Evolutionary conservation across 1,284 basidiomycete genomes (phyloP).

Genomic region (Mycena sp.): DNA sequence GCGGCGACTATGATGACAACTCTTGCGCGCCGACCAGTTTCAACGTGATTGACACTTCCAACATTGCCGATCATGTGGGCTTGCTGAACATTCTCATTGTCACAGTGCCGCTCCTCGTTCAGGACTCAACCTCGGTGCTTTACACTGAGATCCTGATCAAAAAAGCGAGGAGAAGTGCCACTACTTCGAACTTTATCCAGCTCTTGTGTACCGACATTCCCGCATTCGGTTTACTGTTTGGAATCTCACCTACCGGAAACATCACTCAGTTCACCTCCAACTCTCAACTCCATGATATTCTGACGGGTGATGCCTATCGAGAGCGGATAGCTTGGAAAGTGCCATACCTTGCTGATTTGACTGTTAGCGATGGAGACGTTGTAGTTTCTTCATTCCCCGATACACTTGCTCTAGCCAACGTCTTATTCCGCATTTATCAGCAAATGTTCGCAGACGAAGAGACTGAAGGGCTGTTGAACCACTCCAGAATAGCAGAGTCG

Average conservation of each 20-base stretch:
- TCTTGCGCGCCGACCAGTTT: conserved; percentile 49
- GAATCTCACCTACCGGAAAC: conserved; percentile 49
- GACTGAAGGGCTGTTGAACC: not conserved
- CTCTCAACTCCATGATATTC: conserved; percentile 51
- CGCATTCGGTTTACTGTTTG: conserved; percentile 49
- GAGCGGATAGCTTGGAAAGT: conserved; percentile 53
- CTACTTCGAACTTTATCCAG: conserved; percentile 37
- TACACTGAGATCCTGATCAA: conserved; percentile 54
- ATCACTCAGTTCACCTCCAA: conserved; percentile 51
- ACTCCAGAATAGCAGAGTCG: not conserved
- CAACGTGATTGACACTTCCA: conserved; percentile 60
- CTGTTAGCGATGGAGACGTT: conserved; percentile 28
- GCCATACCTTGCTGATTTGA: not conserved
- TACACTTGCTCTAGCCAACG: conserved; percentile 46
- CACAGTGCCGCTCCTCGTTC: conserved; percentile 48
- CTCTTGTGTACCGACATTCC: conserved; percentile 50
- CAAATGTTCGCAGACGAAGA: conserved; percentile 57
- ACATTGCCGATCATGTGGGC: conserved; percentile 55
- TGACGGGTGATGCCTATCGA: conserved; percentile 29
- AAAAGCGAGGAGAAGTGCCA: conserved; percentile 34
- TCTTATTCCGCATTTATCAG: conserved; percentile 57
- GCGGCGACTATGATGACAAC: conserved; percentile 28
- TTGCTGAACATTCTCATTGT: conserved; percentile 56
- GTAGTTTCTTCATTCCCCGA: conserved; percentile 34
- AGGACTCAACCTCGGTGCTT: conserved; percentile 42